A percentile compares a stretch with the other conserved stretches of the same genome.
Evolutionary conservation across 2,329 filamentous ascomycete genomes (phyloP).

Genomic region (Monilinia polystroma): DNA sequence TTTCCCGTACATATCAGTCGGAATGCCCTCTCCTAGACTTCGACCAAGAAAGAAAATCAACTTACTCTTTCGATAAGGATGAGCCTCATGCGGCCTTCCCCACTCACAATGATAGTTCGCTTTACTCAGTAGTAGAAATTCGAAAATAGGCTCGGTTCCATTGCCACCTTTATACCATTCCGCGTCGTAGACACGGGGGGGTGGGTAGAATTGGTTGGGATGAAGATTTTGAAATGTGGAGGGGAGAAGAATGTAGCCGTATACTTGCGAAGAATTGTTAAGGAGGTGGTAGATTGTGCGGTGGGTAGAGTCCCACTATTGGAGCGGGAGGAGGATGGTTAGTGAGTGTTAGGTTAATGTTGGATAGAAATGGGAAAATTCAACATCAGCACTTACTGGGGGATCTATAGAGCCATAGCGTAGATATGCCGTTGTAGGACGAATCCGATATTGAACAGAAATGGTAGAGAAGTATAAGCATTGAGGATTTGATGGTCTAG

Average conservation of each 20-base stretch:
- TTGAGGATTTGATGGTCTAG: not conserved
- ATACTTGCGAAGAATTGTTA: not conserved
- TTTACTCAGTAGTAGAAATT: not conserved
- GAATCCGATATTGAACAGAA: constrained; percentile 3
- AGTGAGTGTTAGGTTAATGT: not conserved
- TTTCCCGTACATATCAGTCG: not conserved
- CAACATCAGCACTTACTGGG: not conserved
- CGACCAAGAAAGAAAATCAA: not conserved
- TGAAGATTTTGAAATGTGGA: not conserved
- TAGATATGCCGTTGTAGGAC: not conserved
- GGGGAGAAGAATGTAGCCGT: constrained; percentile 7
- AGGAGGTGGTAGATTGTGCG: constrained; percentile 12
- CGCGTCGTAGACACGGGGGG: not conserved
- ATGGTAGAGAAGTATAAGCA: constrained; percentile 11
- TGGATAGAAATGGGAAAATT: not conserved
- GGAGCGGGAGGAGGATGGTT: not conserved
- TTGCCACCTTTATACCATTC: not conserved
- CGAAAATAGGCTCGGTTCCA: constrained; percentile 5
- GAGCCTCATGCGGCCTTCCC: not conserved
- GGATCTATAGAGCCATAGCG: constrained; percentile 13
- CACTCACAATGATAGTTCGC: constrained; percentile 10
- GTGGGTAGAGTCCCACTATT: constrained; percentile 7
- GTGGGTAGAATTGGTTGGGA: not conserved
- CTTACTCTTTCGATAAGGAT: not conserved
- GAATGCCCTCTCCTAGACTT: no score